Conservation (phyloP, 1,139 yeast genomes). For the Entelexis sorbosivorans region DNA sequence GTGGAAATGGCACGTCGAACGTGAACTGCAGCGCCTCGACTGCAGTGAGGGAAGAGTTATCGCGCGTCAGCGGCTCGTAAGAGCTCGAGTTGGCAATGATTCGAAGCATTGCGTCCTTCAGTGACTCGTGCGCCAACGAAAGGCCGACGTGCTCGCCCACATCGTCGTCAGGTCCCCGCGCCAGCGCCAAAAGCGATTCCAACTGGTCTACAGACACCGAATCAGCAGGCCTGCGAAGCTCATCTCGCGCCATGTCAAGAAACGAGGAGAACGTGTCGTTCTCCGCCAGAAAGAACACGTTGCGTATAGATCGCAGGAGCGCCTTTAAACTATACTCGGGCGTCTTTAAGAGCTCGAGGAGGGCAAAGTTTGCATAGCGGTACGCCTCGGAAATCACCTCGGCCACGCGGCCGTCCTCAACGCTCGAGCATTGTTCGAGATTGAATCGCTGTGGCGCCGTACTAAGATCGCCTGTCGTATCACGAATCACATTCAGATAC, state of each 20-base stretch:
- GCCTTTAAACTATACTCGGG: conserved; percentile 44
- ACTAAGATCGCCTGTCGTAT: conserved; percentile 36
- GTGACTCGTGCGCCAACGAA: conserved; percentile 3
- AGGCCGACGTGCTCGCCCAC: conserved; percentile 4
- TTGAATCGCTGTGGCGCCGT: conserved; percentile 23
- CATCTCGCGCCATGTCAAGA: neutral
- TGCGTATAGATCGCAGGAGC: conserved; percentile 36
- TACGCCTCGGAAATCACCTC: conserved; percentile 54
- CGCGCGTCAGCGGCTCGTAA: neutral
- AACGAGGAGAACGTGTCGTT: conserved; percentile 5
- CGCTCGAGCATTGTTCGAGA: conserved; percentile 31
- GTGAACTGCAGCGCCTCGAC: conserved; percentile 55
- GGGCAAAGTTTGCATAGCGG: conserved; percentile 51
- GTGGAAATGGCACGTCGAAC: conserved; percentile 70
- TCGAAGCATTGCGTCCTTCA: conserved; percentile 24
- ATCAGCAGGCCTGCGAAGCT: conserved; percentile 32
- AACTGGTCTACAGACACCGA: conserved; percentile 35
- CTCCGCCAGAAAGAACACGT: conserved; percentile 28
- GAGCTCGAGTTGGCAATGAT: conserved; percentile 5
- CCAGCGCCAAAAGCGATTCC: conserved; percentile 33
- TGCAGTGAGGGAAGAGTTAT: neutral
- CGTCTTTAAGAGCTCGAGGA: conserved; percentile 47
- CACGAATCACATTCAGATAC: conserved; percentile 60
- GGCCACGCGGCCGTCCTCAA: conserved; percentile 49
- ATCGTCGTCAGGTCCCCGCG: conserved; percentile 19